Conservation (phyloP, 2,329 filamentous ascomycete genomes). For the Clarireedia sp. region DNA sequence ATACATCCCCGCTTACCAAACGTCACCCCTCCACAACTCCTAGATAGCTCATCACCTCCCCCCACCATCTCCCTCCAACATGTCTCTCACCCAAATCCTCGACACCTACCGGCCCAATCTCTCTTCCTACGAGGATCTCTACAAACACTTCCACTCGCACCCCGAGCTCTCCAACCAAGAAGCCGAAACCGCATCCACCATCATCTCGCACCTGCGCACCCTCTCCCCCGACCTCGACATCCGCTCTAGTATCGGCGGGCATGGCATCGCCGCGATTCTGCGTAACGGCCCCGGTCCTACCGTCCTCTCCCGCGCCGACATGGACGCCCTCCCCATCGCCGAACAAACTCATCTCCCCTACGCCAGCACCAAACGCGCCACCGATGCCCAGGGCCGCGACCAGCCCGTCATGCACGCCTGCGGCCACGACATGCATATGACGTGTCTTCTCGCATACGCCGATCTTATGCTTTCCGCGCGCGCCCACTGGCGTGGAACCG, state of each 20-base stretch:
- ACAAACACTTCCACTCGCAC: conserved; percentile 2
- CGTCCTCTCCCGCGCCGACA: conserved; percentile 52
- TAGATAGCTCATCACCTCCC: no score
- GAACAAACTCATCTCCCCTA: conserved; percentile 49
- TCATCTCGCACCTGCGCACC: neutral
- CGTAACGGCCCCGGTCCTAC: conserved; percentile 46
- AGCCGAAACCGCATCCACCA: neutral
- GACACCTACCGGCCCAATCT: neutral
- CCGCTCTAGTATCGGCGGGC: conserved; percentile 44
- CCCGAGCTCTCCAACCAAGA: conserved; percentile 9
- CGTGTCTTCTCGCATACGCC: conserved; percentile 46
- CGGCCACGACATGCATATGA: conserved; percentile 59
- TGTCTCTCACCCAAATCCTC: neutral
- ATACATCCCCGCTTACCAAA: no score
- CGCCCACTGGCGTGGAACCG: conserved; percentile 50
- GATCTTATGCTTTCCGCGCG: conserved; percentile 37
- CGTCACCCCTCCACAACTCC: no score
- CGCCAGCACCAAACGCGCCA: conserved; percentile 36
- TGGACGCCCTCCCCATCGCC: conserved; percentile 50
- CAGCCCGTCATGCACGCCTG: conserved; percentile 60
- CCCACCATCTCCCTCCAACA: neutral
- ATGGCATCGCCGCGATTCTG: conserved; percentile 48
- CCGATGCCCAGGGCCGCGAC: conserved; percentile 35
- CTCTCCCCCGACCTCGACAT: conserved; percentile 33
- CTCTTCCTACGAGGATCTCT: conserved; percentile 1